Evolutionary conservation across 2,329 filamentous ascomycete genomes (phyloP).

Genomic region (Leptographium wingfieldii): DNA sequence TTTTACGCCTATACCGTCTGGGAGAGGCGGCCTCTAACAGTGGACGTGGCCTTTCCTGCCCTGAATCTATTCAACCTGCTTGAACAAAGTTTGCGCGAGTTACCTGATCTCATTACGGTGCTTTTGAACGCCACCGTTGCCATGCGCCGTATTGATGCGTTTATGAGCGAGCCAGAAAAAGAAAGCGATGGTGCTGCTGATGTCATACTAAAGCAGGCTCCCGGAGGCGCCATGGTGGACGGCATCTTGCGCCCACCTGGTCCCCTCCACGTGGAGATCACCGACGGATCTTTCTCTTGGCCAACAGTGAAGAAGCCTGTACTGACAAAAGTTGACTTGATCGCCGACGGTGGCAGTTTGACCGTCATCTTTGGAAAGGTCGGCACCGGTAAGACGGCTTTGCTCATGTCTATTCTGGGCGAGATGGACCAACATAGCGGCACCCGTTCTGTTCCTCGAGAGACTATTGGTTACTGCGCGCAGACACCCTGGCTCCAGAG

Average conservation of each 20-base stretch:
- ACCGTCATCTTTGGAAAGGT: slow-evolving; percentile 47
- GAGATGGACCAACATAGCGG: slow-evolving; percentile 54
- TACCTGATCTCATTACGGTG: slow-evolving; percentile 63
- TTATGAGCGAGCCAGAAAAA: slow-evolving; percentile 78
- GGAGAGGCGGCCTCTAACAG: slow-evolving; percentile 52
- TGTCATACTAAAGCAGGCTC: slow-evolving; percentile 8
- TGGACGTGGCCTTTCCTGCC: slow-evolving; percentile 79
- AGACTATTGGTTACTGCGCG: slow-evolving; percentile 42
- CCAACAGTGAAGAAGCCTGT: slow-evolving; percentile 50
- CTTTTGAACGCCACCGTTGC: slow-evolving; percentile 75
- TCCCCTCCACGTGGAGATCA: slow-evolving; percentile 36
- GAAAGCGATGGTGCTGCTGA: slow-evolving; percentile 28
- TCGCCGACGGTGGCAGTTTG: slow-evolving; percentile 36
- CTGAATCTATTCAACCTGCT: slow-evolving; percentile 69
- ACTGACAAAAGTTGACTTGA: slow-evolving; percentile 28
- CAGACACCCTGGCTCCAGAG: slow-evolving; percentile 55
- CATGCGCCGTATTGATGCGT: slow-evolving; percentile 67
- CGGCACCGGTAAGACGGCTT: slow-evolving; percentile 48
- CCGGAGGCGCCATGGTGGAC: not conserved
- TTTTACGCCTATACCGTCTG: slow-evolving; percentile 72
- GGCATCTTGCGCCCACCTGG: slow-evolving; percentile 9
- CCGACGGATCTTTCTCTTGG: slow-evolving; percentile 64
- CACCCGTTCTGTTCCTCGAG: slow-evolving; percentile 29
- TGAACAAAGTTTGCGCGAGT: slow-evolving; percentile 57
- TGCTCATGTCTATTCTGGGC: slow-evolving; percentile 46